These are phyloP conservation scores for Clarireedia hainanense DNA, from an alignment of 2,329 filamentous ascomycete genomes.

Conservation along the genomic window DNA sequence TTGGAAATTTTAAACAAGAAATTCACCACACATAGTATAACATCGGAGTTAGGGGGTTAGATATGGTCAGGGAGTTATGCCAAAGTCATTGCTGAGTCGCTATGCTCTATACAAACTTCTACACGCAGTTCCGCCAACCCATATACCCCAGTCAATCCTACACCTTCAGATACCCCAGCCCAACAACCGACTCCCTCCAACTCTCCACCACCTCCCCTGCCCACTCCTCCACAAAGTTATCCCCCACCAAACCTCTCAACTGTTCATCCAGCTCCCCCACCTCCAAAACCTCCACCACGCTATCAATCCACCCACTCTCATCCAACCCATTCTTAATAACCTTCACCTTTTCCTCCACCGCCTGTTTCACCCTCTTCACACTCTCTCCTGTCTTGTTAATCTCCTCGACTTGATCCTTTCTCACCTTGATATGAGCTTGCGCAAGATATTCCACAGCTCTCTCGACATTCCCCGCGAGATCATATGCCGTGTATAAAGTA, in stretches of 20 bases:
- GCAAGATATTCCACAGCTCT: slow-evolving; percentile 17
- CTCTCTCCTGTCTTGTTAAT: slow-evolving; percentile 10
- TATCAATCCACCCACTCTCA: slow-evolving; percentile 30
- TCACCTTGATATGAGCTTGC: slow-evolving; percentile 12
- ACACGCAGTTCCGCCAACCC: neutral
- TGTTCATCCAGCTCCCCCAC: slow-evolving; percentile 10
- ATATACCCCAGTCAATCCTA: neutral
- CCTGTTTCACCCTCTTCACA: slow-evolving; percentile 13
- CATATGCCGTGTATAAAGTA: slow-evolving; percentile 24
- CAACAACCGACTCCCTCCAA: slow-evolving; percentile 27
- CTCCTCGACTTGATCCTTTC: slow-evolving; percentile 14
- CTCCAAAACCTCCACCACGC: slow-evolving; percentile 20
- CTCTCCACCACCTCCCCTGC: slow-evolving; percentile 28
- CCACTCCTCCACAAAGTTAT: slow-evolving; percentile 28
- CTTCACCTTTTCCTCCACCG: slow-evolving; percentile 16
- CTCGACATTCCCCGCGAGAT: slow-evolving; percentile 17
- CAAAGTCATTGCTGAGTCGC: neutral
- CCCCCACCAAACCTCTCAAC: slow-evolving; percentile 20
- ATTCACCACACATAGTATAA: neutral
- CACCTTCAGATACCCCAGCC: slow-evolving; percentile 21
- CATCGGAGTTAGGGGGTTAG: no score
- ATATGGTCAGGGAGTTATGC: no score
- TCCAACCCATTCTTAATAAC: slow-evolving; percentile 24
- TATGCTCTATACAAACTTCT: neutral
- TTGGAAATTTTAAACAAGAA: neutral